A percentile compares a stretch with the other conserved stretches of the same genome.
phyloP scores from a whole-genome alignment of 768 basidiomycete species.

The Neoboletus subvelutipes region DNA sequence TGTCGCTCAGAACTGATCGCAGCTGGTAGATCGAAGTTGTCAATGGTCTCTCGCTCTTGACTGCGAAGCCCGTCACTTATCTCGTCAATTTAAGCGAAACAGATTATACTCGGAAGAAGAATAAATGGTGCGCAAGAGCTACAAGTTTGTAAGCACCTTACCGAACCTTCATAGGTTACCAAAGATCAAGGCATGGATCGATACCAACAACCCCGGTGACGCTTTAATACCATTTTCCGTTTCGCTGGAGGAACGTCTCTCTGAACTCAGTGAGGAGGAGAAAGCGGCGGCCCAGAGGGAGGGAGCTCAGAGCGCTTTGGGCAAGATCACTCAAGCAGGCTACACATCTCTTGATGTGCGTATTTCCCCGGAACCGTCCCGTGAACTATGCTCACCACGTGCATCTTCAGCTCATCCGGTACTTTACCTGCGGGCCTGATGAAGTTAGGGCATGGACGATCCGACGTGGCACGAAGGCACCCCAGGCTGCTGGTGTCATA shows the following conservation, averaged over 20 bases:
- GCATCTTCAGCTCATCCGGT: constrained; percentile 74
- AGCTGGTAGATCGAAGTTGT: constrained; percentile 77
- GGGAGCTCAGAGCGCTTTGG: constrained; percentile 73
- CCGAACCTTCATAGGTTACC: constrained; percentile 58
- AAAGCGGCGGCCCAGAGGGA: constrained; percentile 76
- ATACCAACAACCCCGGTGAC: constrained; percentile 94
- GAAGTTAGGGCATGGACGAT: constrained; percentile 99
- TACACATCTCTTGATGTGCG: constrained; percentile 82
- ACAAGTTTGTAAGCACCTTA: not conserved
- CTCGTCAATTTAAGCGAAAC: constrained; percentile 95
- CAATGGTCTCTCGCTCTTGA: constrained; percentile 85
- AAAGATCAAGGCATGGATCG: constrained; percentile 98
- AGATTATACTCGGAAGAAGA: constrained; percentile 96
- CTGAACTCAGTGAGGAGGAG: constrained; percentile 57
- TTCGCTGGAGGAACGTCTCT: constrained; percentile 88
- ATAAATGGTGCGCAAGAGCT: constrained; percentile 73
- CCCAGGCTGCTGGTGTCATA: constrained; percentile 97
- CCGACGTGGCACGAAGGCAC: constrained; percentile 89
- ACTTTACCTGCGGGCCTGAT: constrained; percentile 96
- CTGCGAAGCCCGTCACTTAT: constrained; percentile 96
- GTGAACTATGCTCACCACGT: not conserved
- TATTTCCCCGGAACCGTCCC: constrained; percentile 5
- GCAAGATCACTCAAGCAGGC: constrained; percentile 94
- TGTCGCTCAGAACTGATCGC: constrained; percentile 12
- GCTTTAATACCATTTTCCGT: constrained; percentile 97